Evolutionary conservation across 164 flowering plant genomes (phyloP).

Genomic region (Annona cherimola): DNA sequence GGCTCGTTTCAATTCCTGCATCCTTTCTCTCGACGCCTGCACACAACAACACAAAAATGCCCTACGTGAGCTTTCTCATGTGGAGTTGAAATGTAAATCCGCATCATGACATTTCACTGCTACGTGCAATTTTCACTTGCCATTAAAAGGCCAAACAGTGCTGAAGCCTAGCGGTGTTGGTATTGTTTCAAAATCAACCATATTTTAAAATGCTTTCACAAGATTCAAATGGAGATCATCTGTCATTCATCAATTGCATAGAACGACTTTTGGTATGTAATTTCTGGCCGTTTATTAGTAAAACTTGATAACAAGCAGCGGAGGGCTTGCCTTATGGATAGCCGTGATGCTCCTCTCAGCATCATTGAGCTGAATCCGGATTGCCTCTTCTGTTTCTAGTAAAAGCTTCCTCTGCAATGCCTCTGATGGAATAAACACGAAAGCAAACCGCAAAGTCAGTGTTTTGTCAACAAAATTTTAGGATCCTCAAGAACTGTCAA

Average conservation of each 20-base stretch:
- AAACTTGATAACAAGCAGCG: neutral
- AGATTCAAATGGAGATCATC: too few relatives aligned
- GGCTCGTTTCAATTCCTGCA: conserved; percentile 41
- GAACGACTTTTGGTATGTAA: neutral
- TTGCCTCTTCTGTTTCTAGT: conserved; percentile 50
- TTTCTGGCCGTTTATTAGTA: neutral
- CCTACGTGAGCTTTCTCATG: neutral
- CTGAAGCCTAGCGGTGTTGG: too few relatives aligned
- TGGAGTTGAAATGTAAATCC: neutral
- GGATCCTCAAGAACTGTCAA: neutral
- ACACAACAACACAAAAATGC: conserved; percentile 6
- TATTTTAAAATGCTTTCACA: too few relatives aligned
- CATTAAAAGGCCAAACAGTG: too few relatives aligned
- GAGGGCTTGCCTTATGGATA: conserved; percentile 55
- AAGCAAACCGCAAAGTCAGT: neutral
- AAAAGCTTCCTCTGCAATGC: conserved; percentile 59
- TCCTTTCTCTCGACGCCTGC: conserved; percentile 52
- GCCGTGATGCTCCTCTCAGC: conserved; percentile 50
- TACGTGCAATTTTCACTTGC: too few relatives aligned
- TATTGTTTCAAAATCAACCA: too few relatives aligned
- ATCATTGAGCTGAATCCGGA: conserved; percentile 44
- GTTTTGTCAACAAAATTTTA: too few relatives aligned
- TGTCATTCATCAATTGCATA: too few relatives aligned
- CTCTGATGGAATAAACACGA: conserved; percentile 29
- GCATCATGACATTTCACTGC: too few relatives aligned